Conservation (phyloP, 306 rosid species). For the Vigna angularis region DNA sequence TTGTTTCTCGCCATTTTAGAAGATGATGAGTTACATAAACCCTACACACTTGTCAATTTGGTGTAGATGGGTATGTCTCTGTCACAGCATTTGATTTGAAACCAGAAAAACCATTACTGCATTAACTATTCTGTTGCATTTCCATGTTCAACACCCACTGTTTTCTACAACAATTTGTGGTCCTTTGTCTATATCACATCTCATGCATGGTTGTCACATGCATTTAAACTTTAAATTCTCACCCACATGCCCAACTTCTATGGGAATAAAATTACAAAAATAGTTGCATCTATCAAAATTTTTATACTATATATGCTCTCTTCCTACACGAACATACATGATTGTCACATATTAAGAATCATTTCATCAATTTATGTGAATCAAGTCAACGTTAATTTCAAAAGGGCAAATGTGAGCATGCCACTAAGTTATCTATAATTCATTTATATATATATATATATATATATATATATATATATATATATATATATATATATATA, state of each 20-base stretch:
- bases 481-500: too few relatives aligned
- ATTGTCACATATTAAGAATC: neutral
- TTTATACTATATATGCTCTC: neutral
- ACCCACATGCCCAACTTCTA: neutral
- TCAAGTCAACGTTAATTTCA: neutral
- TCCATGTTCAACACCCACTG: slow-evolving; percentile 5
- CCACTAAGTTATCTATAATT: too few relatives aligned
- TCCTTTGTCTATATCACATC: neutral
- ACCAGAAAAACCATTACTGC: neutral
- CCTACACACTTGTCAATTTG: too few relatives aligned
- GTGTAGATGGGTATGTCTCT: too few relatives aligned
- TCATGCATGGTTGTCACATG: slow-evolving; percentile 13
- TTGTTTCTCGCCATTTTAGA: too few relatives aligned
- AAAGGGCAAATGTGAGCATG: neutral
- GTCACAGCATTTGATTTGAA: neutral
- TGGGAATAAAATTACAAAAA: neutral
- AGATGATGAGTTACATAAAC: too few relatives aligned
- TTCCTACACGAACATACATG: neutral
- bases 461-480: too few relatives aligned
- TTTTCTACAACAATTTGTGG: neutral
- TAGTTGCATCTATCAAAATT: neutral
- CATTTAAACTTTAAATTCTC: neutral
- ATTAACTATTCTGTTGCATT: slow-evolving; percentile 25
- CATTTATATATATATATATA: too few relatives aligned
- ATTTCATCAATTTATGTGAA: neutral